phyloP scores from a whole-genome alignment of 1,284 basidiomycete genomes.

The Moesziomyces parantarcticus region DNA sequence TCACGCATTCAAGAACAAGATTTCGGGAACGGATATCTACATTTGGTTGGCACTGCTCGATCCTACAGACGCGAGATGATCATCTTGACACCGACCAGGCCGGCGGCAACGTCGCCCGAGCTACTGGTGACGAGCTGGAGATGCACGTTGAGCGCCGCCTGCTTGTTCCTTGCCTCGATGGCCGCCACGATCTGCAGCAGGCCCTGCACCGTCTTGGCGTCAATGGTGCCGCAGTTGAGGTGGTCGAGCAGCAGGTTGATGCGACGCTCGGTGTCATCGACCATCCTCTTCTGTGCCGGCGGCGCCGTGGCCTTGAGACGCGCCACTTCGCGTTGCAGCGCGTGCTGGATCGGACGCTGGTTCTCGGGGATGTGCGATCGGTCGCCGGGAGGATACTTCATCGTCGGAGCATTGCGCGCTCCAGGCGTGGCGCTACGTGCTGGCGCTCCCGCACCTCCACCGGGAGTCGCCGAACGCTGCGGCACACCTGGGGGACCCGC shows the following conservation, averaged over 20 bases:
- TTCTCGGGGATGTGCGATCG: conserved; percentile 86
- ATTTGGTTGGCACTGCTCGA: conserved; percentile 10
- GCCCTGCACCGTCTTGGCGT: conserved; percentile 54
- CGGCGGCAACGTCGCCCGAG: conserved; percentile 59
- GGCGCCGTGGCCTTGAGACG: conserved; percentile 67
- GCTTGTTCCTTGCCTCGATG: conserved; percentile 62
- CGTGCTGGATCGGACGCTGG: conserved; percentile 76
- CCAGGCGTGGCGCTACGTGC: conserved; percentile 54
- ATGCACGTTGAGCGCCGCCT: conserved; percentile 59
- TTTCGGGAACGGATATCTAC: conserved; percentile 14
- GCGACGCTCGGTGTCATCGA: conserved; percentile 87
- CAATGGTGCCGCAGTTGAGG: conserved; percentile 86
- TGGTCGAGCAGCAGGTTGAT: conserved; percentile 88
- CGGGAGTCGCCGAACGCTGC: conserved; percentile 68
- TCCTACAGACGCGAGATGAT: conserved; percentile 52
- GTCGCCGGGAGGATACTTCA: conserved; percentile 93
- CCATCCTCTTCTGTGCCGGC: conserved; percentile 83
- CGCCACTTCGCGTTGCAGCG: conserved; percentile 49
- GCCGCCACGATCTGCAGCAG: conserved; percentile 66
- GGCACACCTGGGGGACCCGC: conserved; percentile 61
- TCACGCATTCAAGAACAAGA: too few species aligned
- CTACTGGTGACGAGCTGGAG: conserved; percentile 62
- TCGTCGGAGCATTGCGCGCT: conserved; percentile 58
- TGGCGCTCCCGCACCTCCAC: conserved; percentile 64
- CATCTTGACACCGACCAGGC: conserved; percentile 65